Base-by-base conservation (phyloP, 2,329 filamentous ascomycete genomes). In the Fusarium longipes region DNA sequence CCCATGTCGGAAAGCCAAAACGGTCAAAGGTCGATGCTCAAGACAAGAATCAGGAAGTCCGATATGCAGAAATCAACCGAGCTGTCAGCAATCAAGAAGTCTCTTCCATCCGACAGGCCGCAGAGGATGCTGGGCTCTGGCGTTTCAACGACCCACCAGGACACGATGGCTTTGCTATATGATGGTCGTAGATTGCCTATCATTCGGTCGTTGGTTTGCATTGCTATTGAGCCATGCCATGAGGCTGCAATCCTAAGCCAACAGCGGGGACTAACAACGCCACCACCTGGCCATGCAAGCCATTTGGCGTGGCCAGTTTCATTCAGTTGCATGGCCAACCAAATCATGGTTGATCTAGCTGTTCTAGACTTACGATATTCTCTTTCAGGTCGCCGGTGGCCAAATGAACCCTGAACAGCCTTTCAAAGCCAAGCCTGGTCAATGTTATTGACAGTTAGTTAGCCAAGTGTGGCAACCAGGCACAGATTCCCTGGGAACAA, bases 31-130 rank as follows among this genome's bases (percentile, higher is more conserved):
- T 39, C 14, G 68, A 64, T n/a, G 44, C 61, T 10, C 65, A 58
- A 5, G 79, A 86, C 58, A 82, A 80, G 88, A 51, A 67, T 17
- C 79, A 82, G 6, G 80, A 85, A 59, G 82, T 90, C 6, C 82
- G 91, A 30, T 96, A 95, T 77, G 82, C 84, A 18, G 92, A 96
- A 38, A 92, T 96, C 74, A 95, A 96, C 75, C 87, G 91, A 33
- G n/a, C 81, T 87, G 71, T 73, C 15, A 71, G 65, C 3, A 79
- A 84, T 33, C 81, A 87, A 3, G 92, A 96, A 75, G 78, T 95
- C 9, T 86, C 84, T 1, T 82, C 80, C 6, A 90, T 95, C 3
- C 84, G 86, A 55, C 83, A 83, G 68, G 91, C 91, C 4, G 93
- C 92, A 1, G 83, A 88, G 70, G 82, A 86, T 35, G 91, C 89